Evolutionary conservation across 1,284 basidiomycete genomes (phyloP), one percentile per base, ranked within the genome.

Genomic region (Spongispora temasekensis): DNA sequence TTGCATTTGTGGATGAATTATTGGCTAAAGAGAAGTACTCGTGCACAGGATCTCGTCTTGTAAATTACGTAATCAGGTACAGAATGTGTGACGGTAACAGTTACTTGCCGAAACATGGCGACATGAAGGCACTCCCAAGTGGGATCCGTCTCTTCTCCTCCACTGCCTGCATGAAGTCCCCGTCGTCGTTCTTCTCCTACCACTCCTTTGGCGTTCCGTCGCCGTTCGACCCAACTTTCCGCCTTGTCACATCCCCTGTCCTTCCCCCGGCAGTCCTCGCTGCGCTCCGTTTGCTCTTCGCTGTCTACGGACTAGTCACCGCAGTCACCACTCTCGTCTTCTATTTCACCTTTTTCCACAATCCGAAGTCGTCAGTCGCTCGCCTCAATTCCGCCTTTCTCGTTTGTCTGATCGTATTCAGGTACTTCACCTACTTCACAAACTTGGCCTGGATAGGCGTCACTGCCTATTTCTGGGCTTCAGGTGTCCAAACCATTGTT

Each of bases 401-500:
- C 28, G 13, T 40, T 44, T 13, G 9, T 6, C 12, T 7, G 23
- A 48, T 17, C 46, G 9, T 28, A 27, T 28, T 19, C 67, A 88
- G 87, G n/a, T 84, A 78, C 75, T 78, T 87, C 65, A 81, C 83
- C 5, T 88, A 83, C 72, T 87, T 91, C 73, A 87, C 89, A 0
- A 69, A 85, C 60, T 78, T 90, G 4, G 81, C 85, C 1, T 88
- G 85, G 63, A 83, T 84, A 51, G 89, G 89, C 0, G 65, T 90
- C 4, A 78, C 79, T 32, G 78, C 86, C 17, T 90, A 89, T 71
- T 83, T 86, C 71, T 86, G 80, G 67, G 86, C 86, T 0, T 72
- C 87, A 1, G 77, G 81, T 5, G 77, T 83, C 2, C 88, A 90
- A 61, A 84, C 84, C 0, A 57, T 82, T 15, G 70, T 71, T 1